Evolutionary conservation across 164 flowering plant genomes (phyloP), one percentile per base, ranked within the genome.

Genomic region (Cinnamomum micranthum): DNA sequence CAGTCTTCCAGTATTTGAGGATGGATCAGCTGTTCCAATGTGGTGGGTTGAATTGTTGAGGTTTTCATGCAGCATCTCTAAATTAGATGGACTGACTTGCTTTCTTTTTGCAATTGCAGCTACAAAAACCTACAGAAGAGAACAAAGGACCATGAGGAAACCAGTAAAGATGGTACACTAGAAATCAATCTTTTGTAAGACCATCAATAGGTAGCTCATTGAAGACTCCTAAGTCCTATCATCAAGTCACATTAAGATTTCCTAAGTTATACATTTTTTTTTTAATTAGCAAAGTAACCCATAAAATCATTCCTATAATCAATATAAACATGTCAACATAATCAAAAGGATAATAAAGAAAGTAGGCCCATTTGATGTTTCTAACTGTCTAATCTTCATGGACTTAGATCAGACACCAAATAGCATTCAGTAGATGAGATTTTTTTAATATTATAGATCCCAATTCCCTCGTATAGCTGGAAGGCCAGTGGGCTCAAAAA

Each of bases 81-180:
- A 52, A 74, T 86, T 79, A 23, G 91, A 82, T 55, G 96, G 91
- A 75, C 78, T 79, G 4, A 77, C 74, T 74, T 82, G 85, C 76
- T 92, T 90, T 80, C 97, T 86, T 76, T 95, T 95, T 28, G 72
- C 9, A 74, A 85, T 74, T 81, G 98, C 97, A 77, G 97, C 98
- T 74, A 91, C 97, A 74, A 92, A 76, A 47, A 94, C 98, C 97
- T 94, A 82, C 77, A 47, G 3, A 5, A 35, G 20, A 64, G 28
- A 23, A 64, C 23, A 4, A 23, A 24, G 11, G 28, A 24, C 15
- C 22, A 22, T 2, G 4, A 64, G 15, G 9, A 63, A 63, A 22
- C 1, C 63, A 58, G 22, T 15, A 58, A 17, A 58, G 20, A 17
- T 15, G 27, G 67, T 6, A 31, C 20, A 28, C 33, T 67, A 67